Conservation (phyloP, 257 asterid species). For the Henckelia pumila region DNA sequence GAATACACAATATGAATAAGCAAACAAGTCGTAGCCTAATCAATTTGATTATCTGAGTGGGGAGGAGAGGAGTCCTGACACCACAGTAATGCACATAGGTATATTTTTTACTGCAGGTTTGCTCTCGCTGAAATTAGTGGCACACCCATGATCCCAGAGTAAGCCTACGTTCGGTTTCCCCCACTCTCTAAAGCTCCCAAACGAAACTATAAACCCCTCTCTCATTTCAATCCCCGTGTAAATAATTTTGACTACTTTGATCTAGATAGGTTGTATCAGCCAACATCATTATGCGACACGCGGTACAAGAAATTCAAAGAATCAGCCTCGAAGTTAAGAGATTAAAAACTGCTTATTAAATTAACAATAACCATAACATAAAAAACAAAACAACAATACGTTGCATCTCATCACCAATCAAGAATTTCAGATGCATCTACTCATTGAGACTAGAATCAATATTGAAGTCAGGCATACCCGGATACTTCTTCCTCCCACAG, state of each 20-base stretch:
- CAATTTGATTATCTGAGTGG: neutral
- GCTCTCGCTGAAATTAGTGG: neutral
- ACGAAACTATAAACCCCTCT: neutral
- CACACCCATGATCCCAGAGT: neutral
- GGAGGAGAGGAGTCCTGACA: neutral
- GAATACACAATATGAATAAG: neutral
- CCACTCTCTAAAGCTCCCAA: neutral
- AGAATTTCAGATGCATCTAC: neutral
- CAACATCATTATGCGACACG: neutral
- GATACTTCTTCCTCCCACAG: neutral
- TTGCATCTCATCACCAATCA: neutral
- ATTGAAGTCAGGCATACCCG: neutral
- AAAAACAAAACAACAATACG: too few species aligned
- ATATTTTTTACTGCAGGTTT: neutral
- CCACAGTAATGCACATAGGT: neutral
- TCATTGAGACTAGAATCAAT: neutral
- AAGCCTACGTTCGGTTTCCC: neutral
- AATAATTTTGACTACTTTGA: neutral
- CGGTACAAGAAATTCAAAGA: neutral
- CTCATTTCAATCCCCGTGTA: neutral
- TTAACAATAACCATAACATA: neutral
- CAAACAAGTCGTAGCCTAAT: slow-evolving; percentile 1
- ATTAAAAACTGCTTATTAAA: neutral
- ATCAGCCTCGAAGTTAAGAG: neutral
- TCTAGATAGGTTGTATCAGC: neutral